Base-by-base conservation (phyloP, 352 stramenopile species). In the Phytophthora pluvialis region DNA sequence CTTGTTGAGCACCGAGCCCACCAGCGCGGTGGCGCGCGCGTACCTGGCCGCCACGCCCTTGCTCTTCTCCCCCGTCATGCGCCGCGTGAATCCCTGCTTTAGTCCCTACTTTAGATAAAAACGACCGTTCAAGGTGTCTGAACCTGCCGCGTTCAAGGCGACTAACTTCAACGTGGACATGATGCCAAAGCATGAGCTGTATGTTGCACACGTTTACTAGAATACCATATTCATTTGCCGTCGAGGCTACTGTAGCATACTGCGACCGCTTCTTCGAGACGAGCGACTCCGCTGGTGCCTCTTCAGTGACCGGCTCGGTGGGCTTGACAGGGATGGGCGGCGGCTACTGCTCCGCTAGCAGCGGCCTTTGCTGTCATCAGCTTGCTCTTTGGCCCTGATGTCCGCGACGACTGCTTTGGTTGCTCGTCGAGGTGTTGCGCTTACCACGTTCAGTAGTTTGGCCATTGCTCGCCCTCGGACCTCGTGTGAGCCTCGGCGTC, bases 1-100 rank as follows among this genome's bases (percentile, higher is more conserved):
- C 49, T 91, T 90, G 72, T 93, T 91, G 40, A 89, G 69, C 21
- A 93, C 55, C 5, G 77, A 78, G 15, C 74, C 49, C 13, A 93
- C 72, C 38, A 91, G 64, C 36, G 72, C 70, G 43, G 75, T 83
- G 6, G 80, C 82, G 33, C 82, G 78, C 36, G 60, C 40, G 39
- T 81, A 93, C 59, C 77, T 85, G 33, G 52, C 46, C 0, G 45
- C 39, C 18, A 47, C 35, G 2, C 3, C 28, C 10, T 56, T 57
- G 35, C 38, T 48, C 40, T 29, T 58, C 29, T 53, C 59, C 15
- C 10, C 38, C 12, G 10, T 32, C 35, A 42, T 63, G 13, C 6
- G 44, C 26, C n/a, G n/a, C n/a, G n/a, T n/a, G n/a, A n/a, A n/a
- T n/a, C n/a, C n/a, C n/a, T n/a, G n/a, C n/a, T n/a, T n/a, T n/a